phyloP scores from a whole-genome alignment of 1,139 yeast genomes.

The Candida dubliniensis region DNA sequence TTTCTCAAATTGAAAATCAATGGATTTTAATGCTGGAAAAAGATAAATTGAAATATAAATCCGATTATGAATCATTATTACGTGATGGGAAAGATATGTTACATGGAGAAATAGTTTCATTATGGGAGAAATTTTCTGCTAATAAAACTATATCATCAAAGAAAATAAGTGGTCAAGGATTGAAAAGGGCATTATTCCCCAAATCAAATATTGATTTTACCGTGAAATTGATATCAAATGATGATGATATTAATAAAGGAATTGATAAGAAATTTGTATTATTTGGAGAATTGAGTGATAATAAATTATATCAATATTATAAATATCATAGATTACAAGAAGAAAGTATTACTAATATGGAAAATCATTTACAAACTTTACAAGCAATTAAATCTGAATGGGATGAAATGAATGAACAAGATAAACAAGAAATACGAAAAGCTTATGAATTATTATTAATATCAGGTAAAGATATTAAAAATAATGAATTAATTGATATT shows the following conservation, averaged over 20 bases:
- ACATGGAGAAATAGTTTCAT: slow-evolving; percentile 30
- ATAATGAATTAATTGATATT: slow-evolving; percentile 26
- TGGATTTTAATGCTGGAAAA: slow-evolving; percentile 13
- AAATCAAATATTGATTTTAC: not conserved
- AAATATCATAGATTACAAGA: not conserved
- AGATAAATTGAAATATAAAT: slow-evolving; percentile 25
- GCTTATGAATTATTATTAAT: slow-evolving; percentile 29
- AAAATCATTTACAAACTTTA: not conserved
- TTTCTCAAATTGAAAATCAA: not conserved
- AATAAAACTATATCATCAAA: not conserved
- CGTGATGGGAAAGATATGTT: slow-evolving; percentile 31
- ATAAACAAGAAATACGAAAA: slow-evolving; percentile 26
- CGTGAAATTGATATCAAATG: no score
- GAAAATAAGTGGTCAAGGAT: not conserved
- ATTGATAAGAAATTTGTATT: not conserved
- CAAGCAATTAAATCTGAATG: slow-evolving; percentile 17
- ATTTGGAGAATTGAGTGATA: not conserved
- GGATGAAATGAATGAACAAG: slow-evolving; percentile 26
- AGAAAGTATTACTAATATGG: not conserved
- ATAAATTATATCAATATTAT: slow-evolving; percentile 1
- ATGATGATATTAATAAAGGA: not conserved
- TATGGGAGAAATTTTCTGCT: slow-evolving; percentile 14
- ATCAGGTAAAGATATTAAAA: slow-evolving; percentile 30
- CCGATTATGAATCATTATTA: slow-evolving; percentile 29
- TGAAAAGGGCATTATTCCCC: not conserved